Percentiles rank a stretch among this genome's conserved stretches.
phyloP scores from a whole-genome alignment of 164 flowering plant species.

The Platanus orientalis region DNA sequence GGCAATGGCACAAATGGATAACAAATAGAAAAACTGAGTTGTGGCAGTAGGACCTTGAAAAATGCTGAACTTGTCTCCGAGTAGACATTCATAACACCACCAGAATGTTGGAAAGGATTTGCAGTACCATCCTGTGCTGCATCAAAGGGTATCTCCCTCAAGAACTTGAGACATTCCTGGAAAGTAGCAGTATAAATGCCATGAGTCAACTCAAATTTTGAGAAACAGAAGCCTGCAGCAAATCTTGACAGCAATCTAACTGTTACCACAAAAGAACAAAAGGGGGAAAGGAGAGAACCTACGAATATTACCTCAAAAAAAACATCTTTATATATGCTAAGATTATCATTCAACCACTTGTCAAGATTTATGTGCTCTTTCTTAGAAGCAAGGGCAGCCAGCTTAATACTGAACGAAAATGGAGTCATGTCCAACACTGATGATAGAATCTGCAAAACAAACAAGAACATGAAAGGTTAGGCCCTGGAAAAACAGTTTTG shows the following conservation, averaged over 20 bases:
- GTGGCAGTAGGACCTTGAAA: constrained; percentile 49
- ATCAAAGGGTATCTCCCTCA: constrained; percentile 55
- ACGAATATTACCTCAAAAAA: constrained; percentile 62
- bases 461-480: no score
- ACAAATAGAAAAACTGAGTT: neutral
- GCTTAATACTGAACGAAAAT: constrained; percentile 45
- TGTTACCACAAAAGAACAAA: neutral
- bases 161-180: constrained; percentile 82
- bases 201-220: no score
- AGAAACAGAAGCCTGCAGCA: constrained; percentile 1
- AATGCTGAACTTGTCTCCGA: constrained; percentile 50
- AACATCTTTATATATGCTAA: constrained; percentile 45
- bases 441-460: constrained; percentile 49
- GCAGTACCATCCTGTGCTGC: constrained; percentile 42
- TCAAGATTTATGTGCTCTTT: constrained; percentile 69
- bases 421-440: constrained; percentile 69
- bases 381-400: constrained; percentile 69
- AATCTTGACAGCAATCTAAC: neutral
- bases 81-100: constrained; percentile 40
- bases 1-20: neutral
- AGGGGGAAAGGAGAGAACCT: neutral
- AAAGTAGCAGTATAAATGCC: constrained; percentile 9
- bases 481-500: no score
- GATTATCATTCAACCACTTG: constrained; percentile 62
- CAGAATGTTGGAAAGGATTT: constrained; percentile 47